Conservation (phyloP, 164 flowering plant species). For the Magnolia kwangsiensis region DNA sequence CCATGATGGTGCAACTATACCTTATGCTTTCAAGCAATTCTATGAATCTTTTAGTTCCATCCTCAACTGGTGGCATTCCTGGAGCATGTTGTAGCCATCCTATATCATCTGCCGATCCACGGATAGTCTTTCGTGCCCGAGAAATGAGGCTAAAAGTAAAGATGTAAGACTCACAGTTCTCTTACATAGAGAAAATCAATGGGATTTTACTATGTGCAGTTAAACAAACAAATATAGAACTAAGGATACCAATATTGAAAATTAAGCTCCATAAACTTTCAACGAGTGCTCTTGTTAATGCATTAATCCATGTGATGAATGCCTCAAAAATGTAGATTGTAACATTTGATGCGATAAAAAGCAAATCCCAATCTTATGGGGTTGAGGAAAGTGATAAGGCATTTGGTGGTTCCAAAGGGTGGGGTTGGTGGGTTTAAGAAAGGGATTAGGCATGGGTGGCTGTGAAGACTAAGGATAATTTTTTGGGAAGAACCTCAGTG, state of each 20-base stretch:
- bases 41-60: conserved; percentile 71
- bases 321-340: too few relatives aligned
- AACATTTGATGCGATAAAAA: too few relatives aligned
- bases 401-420: too few relatives aligned
- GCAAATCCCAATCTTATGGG: too few relatives aligned
- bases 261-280: background rate
- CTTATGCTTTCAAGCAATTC: conserved; percentile 73
- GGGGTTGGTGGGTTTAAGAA: too few relatives aligned
- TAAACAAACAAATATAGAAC: conserved; percentile 1
- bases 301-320: background rate
- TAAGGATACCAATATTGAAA: background rate
- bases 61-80: conserved; percentile 81
- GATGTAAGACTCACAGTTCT: background rate
- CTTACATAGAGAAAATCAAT: background rate
- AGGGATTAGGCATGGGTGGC: too few relatives aligned
- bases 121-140: conserved; percentile 79
- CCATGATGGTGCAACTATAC: conserved; percentile 24
- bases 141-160: conserved; percentile 61
- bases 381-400: too few relatives aligned
- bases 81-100: conserved; percentile 82
- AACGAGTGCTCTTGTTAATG: background rate
- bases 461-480: too few relatives aligned
- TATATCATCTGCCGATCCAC: conserved; percentile 92
- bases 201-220: background rate
- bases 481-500: too few relatives aligned